Percentiles rank a stretch among this genome's conserved stretches.
Evolutionary conservation across 2,329 filamentous ascomycete genomes (phyloP).

Genomic region (Fusarium sp.): DNA sequence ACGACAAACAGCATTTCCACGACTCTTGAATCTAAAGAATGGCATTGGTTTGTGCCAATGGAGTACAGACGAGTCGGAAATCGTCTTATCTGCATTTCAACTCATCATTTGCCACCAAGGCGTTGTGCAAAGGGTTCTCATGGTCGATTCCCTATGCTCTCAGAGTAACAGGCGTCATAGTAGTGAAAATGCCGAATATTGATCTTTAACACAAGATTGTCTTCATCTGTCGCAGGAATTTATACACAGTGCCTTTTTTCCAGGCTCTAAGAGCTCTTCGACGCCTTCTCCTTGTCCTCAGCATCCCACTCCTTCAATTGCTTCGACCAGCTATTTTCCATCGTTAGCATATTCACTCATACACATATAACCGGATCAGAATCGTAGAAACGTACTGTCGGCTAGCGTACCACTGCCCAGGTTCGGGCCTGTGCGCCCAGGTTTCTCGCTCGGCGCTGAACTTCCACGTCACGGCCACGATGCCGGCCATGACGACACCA

Average conservation of each 20-base stretch:
- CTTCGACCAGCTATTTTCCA: conserved; percentile 60
- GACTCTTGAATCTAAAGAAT: background rate
- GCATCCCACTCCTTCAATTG: conserved; percentile 63
- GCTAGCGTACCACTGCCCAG: conserved; percentile 85
- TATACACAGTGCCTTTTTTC: conserved; percentile 45
- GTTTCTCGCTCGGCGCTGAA: conserved; percentile 81
- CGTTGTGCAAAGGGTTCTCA: background rate
- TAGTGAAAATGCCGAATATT: background rate
- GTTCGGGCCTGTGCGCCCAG: conserved; percentile 82
- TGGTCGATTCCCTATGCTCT: too few species aligned
- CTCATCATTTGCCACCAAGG: background rate
- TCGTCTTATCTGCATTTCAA: background rate
- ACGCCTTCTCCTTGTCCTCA: conserved; percentile 57
- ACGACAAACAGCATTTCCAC: background rate
- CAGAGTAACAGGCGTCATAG: background rate
- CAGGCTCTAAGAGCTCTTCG: conserved; percentile 47
- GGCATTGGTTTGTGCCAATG: background rate
- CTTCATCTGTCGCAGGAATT: conserved; percentile 44
- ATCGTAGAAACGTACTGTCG: conserved; percentile 76
- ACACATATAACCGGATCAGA: background rate
- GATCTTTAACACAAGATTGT: conserved; percentile 28
- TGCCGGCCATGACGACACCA: conserved; percentile 76
- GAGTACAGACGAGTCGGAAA: too few species aligned
- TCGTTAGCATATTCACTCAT: conserved; percentile 40
- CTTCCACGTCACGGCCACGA: conserved; percentile 78